Evolutionary conservation across 1,284 basidiomycete genomes (phyloP).

Genomic region (Leccinum subrobustum): DNA sequence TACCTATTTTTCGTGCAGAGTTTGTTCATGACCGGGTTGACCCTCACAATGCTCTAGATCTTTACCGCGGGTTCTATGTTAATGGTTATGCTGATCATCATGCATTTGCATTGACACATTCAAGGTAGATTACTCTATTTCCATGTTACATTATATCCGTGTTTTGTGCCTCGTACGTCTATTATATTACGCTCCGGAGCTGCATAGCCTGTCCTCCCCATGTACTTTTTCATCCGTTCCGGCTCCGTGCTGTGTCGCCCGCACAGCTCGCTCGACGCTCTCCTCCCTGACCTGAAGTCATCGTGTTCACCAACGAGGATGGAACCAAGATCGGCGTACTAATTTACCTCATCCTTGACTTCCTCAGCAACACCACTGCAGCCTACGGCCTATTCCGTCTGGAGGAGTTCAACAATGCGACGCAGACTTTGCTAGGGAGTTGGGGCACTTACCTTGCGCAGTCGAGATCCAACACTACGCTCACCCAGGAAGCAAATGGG

Average conservation of each 20-base stretch:
- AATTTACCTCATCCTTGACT: slow-evolving; percentile 20
- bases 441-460: slow-evolving; percentile 12
- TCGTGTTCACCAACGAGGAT: not conserved
- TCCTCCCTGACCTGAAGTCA: slow-evolving; percentile 5
- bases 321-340: slow-evolving; percentile 16
- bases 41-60: not conserved
- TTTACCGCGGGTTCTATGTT: not conserved
- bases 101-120: not conserved
- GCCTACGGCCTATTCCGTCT: slow-evolving; percentile 20
- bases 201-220: too few relatives aligned
- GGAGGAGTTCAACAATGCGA: slow-evolving; percentile 21
- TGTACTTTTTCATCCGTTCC: too few relatives aligned
- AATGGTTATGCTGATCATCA: slow-evolving; percentile 5
- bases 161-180: too few relatives aligned
- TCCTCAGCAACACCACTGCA: slow-evolving; percentile 22
- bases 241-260: too few relatives aligned
- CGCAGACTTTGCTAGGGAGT: slow-evolving; percentile 9
- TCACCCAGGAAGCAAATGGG: not conserved
- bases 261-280: too few relatives aligned
- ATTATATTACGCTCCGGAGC: too few relatives aligned
- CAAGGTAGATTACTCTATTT: not conserved
- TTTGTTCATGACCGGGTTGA: not conserved
- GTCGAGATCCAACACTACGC: not conserved
- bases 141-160: too few relatives aligned
- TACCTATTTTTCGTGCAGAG: not conserved